A percentile compares a stretch with the other conserved stretches of the same genome.
Conservation (phyloP, 2,329 filamentous ascomycete species). For the Sphaceloma murrayae region DNA sequence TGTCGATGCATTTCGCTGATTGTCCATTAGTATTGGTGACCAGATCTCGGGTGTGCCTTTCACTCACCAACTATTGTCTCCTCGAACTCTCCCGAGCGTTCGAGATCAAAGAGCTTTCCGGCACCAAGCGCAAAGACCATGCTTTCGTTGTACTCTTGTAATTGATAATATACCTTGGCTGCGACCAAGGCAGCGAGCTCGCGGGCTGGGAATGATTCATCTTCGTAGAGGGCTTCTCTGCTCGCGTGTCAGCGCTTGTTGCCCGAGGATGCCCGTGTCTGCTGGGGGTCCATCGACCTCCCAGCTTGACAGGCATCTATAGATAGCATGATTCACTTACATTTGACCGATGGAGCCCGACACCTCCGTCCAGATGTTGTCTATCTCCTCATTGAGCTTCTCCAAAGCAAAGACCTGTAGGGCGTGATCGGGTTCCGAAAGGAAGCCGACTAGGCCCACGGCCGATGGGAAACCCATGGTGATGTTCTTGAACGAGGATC, state of each 20-base stretch:
- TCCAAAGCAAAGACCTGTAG: conserved; percentile 92
- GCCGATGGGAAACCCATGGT: conserved; percentile 95
- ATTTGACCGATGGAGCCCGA: conserved; percentile 87
- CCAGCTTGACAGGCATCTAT: neutral
- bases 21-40: conserved; percentile 10
- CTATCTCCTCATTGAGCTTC: conserved; percentile 91
- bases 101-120: conserved; percentile 88
- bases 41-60: neutral
- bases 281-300: too few relatives aligned
- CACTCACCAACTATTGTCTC: conserved; percentile 83
- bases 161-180: conserved; percentile 96
- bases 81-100: conserved; percentile 87
- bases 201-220: conserved; percentile 86
- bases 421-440: conserved; percentile 87
- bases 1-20: conserved; percentile 83
- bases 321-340: conserved; percentile 45
- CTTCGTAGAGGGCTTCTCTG: conserved; percentile 95
- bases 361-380: conserved; percentile 95
- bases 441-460: conserved; percentile 86
- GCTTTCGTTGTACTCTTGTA: conserved; percentile 97
- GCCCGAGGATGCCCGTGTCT: too few relatives aligned
- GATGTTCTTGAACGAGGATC: neutral
- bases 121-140: conserved; percentile 96
- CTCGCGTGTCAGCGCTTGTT: conserved; percentile 13
- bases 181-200: conserved; percentile 89